Conservation (phyloP, 352 stramenopile genomes). For the Paralagenidium karlingii region DNA sequence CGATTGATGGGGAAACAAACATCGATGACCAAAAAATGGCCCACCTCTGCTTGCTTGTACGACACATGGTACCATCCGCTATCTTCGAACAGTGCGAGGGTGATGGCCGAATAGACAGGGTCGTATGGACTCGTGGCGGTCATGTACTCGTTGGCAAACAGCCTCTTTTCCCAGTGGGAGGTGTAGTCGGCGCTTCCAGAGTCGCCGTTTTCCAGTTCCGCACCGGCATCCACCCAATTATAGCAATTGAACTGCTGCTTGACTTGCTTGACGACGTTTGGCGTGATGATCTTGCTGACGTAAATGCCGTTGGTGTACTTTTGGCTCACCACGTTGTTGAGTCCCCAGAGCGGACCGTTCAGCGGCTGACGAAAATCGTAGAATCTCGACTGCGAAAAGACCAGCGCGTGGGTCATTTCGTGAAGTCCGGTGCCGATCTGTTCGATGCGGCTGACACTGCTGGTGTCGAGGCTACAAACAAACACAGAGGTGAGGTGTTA, state of each 20-base stretch:
- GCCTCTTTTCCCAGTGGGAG: conserved; percentile 75
- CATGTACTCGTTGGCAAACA: conserved; percentile 80
- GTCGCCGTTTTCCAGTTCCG: conserved; percentile 65
- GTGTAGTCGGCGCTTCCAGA: conserved; percentile 42
- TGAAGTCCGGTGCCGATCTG: conserved; percentile 67
- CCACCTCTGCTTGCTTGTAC: conserved; percentile 34
- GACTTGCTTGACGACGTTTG: conserved; percentile 38
- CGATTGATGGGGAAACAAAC: too few species aligned
- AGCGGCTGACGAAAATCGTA: conserved; percentile 42
- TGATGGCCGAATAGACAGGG: conserved; percentile 57
- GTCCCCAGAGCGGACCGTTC: conserved; percentile 41
- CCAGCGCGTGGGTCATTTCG: conserved; percentile 73
- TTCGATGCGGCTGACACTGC: conserved; percentile 28
- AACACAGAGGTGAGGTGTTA: too few species aligned
- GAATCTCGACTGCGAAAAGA: conserved; percentile 58
- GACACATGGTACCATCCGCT: conserved; percentile 72
- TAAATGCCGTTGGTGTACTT: conserved; percentile 25
- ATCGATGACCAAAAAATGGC: too few species aligned
- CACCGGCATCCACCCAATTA: conserved; percentile 38
- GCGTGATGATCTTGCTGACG: conserved; percentile 66
- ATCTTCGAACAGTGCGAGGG: conserved; percentile 66
- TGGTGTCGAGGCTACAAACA: conserved; percentile 15
- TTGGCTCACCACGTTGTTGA: conserved; percentile 51
- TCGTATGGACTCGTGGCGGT: conserved; percentile 64
- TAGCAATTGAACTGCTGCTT: conserved; percentile 73